These are phyloP conservation scores for Bruguiera hainesii DNA, from an alignment of 441 rosid species.

Conservation along the genomic window DNA sequence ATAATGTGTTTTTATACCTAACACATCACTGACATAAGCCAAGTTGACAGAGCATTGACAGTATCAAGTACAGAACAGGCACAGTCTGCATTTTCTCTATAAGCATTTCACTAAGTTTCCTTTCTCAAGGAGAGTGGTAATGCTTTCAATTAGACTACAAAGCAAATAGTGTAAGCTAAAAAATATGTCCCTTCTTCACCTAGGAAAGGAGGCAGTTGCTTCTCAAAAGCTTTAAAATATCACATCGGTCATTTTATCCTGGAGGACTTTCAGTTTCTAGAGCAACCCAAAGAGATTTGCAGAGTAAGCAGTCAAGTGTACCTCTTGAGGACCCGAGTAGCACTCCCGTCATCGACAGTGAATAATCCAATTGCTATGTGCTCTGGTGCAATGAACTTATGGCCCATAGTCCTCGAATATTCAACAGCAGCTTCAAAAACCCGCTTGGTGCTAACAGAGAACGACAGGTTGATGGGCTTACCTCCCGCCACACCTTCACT, in stretches of 20 bases:
- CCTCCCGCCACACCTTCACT: conserved; percentile 22
- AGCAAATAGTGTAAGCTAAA: too few species aligned
- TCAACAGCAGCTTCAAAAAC: conserved; percentile 95
- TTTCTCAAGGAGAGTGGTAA: not conserved
- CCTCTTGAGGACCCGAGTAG: conserved; percentile 73
- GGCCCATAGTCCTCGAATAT: conserved; percentile 73
- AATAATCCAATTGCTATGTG: conserved; percentile 82
- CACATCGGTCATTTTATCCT: too few species aligned
- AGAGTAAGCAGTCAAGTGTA: conserved; percentile 13
- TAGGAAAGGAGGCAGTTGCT: too few species aligned
- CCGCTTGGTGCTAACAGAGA: conserved; percentile 67
- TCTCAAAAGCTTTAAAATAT: too few species aligned
- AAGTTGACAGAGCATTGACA: not conserved
- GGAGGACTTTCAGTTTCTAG: too few species aligned
- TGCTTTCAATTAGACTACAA: too few species aligned
- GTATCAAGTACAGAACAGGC: not conserved
- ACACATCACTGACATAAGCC: not conserved
- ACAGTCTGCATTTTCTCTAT: not conserved
- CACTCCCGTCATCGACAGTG: conserved; percentile 91
- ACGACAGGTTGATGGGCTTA: conserved; percentile 58
- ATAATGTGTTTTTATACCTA: not conserved
- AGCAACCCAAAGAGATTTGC: not conserved
- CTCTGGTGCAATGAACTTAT: conserved; percentile 81
- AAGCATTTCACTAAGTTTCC: not conserved
- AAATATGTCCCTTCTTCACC: too few species aligned